Percentiles rank a stretch among this genome's conserved stretches.
phyloP scores from a whole-genome alignment of 163 green algal species.

The Volvox carteri region DNA sequence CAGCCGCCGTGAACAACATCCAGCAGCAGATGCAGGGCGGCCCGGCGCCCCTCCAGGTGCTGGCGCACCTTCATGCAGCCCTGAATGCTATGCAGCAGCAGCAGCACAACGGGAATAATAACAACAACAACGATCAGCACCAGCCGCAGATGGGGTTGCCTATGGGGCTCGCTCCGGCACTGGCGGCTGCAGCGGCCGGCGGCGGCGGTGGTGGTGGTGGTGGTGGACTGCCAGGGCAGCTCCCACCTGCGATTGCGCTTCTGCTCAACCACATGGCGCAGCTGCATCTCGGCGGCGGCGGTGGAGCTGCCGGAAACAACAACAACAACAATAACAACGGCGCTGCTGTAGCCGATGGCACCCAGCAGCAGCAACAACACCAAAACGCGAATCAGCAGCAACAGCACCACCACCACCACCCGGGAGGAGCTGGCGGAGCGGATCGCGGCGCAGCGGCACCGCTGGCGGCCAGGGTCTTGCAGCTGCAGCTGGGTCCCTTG shows the following conservation, averaged over 20 bases:
- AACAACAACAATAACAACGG: slow-evolving; percentile 4
- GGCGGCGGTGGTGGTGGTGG: neutral
- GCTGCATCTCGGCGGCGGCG: neutral
- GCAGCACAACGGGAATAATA: neutral
- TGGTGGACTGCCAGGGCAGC: neutral
- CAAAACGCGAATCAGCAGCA: neutral
- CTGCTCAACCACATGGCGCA: slow-evolving; percentile 20
- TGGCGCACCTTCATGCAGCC: slow-evolving; percentile 8
- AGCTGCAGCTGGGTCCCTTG: slow-evolving; percentile 51
- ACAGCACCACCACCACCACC: neutral
- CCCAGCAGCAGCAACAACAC: neutral
- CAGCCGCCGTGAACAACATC: slow-evolving; percentile 15
- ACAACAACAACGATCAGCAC: neutral
- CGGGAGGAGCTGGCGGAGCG: neutral
- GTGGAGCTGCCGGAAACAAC: neutral
- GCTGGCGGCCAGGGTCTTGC: slow-evolving; percentile 23
- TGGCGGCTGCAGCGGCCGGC: neutral
- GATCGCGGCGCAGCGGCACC: neutral
- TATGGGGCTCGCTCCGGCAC: neutral
- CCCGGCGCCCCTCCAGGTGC: neutral
- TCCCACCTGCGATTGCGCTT: neutral
- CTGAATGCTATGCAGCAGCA: slow-evolving; percentile 6
- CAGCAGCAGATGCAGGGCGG: neutral
- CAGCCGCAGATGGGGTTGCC: neutral
- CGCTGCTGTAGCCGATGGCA: neutral